Base-by-base conservation (phyloP, 441 rosid genomes). In the Pelargonium myrrhifolium region DNA sequence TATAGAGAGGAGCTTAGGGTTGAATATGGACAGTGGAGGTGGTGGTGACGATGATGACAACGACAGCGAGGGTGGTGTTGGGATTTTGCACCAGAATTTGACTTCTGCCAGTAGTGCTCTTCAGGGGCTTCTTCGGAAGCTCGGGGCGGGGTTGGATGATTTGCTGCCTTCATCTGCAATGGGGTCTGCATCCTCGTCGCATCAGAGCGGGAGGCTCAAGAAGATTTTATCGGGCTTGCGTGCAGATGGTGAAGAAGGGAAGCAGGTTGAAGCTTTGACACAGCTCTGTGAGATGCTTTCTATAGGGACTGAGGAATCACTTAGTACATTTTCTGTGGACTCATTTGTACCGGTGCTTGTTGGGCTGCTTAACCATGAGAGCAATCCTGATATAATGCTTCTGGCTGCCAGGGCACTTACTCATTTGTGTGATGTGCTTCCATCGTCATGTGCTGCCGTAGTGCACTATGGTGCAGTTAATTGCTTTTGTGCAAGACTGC, bases 361-460 rank as follows among this genome's bases (percentile, higher is more conserved):
- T 18, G 97, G 96, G 66, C 75, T 92, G 78, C 82, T 95, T 31
- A 95, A 92, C 75, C 92, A 90, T 49, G 98, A 95, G 86, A 90
- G 84, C 73, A 95, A 92, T 77, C 92, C 98, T 0, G 99, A 95
- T 76, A 89, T 95, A 21, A 92, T 95, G 99, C 82, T 96, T 75
- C 97, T 96, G 37, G 98, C 98, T 2, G 99, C 99, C 3, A 83
- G 99, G 84, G 97, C 98, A 8, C 91, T 96, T 64, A 90, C 99
- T 0, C 99, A 96, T 78, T 82, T 96, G 42, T 96, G 99, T 69
- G 99, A 96, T 37, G 98, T 96, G 65, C 79, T 96, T 76, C 99
- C 99, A 9, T 96, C 99, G n/a, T 92, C 99, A 0, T 96, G 97
- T 75, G 92, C 96, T 61, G 98, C 99, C n/a, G 99, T 95, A 65